Base-by-base conservation (phyloP, 2,329 filamentous ascomycete genomes). In the Beauveria asiatica region DNA sequence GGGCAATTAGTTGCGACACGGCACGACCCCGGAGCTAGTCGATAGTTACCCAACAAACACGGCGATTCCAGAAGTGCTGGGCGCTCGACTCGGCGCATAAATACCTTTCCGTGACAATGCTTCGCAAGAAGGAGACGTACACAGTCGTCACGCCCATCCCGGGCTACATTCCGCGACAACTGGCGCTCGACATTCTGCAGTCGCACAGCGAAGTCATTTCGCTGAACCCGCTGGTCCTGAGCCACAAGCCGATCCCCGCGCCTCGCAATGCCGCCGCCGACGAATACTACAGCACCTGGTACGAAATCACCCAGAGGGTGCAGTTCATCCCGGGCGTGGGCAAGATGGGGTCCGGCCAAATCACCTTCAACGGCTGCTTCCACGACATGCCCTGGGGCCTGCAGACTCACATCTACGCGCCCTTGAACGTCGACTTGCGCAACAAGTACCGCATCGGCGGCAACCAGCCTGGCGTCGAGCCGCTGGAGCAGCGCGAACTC, bases 211-310 rank as follows among this genome's bases (percentile, higher is more conserved):
- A 89, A 69, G 83, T 89, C 71, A 88, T 89, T 74, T 85, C 83
- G 39, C 74, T 89, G 62, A 88, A 88, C 67, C 86, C 86, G 4
- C 81, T 89, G 54, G 86, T 89, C 30, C 79, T 87, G 62, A 76
- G 76, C 42, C 81, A 86, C 74, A 82, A 83, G 64, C 74, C 83
- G 62, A 86, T 88, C 69, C 77, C 84, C 57, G 84, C 86, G 1
- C 86, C 86, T 30, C 85, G 84, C 73, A 79, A 86, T 73, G 85
- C 86, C 64, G 80, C 83, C 60, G 76, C 84, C 65, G 86, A 89
- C 72, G 86, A 89, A 72, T 89, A 80, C 73, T 89, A 87, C 73
- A 84, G 84, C 63, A 87, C 86, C 33, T 89, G 86, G 86, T 89
- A 89, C 70, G 85, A 89, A 72, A 88, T 89, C 68, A 81, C 76